phyloP scores from a whole-genome alignment of 208 protist species.

The Eutreptiella sp. region DNA sequence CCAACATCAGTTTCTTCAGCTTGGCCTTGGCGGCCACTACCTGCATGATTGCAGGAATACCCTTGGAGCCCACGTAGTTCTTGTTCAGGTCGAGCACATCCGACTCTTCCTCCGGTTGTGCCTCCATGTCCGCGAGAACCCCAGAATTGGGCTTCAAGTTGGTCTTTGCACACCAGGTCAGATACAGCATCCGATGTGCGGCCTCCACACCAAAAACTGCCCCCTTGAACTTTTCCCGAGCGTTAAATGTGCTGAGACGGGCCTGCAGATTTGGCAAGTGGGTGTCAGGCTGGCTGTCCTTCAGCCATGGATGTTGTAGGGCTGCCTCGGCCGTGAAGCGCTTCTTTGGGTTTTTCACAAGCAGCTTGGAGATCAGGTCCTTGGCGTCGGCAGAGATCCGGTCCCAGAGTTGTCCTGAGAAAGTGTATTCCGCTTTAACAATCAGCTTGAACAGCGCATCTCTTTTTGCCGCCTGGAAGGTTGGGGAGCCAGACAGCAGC shows the following conservation, averaged over 20 bases:
- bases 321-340: constrained; percentile 68
- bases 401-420: constrained; percentile 30
- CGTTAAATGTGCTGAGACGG: too few relatives aligned
- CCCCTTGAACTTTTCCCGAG: constrained; percentile 13
- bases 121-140: constrained; percentile 3
- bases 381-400: constrained; percentile 41
- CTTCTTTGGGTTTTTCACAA: constrained; percentile 71
- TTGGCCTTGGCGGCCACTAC: not conserved
- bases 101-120: too few relatives aligned
- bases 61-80: constrained; percentile 17
- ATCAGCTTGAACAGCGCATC: constrained; percentile 30
- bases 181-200: not conserved
- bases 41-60: constrained; percentile 4
- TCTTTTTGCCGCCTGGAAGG: constrained; percentile 24
- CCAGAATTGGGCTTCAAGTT: constrained; percentile 17
- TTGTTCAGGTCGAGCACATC: constrained; percentile 9
- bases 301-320: constrained; percentile 78
- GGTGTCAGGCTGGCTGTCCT: too few relatives aligned
- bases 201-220: constrained; percentile 16
- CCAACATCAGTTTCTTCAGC: too few relatives aligned
- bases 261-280: too few relatives aligned
- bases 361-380: constrained; percentile 64
- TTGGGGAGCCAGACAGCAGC: constrained; percentile 35
- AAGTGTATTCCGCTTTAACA: constrained; percentile 30
- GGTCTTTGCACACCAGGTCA: not conserved